Conservation (phyloP, 2,329 filamentous ascomycete genomes). For the Aureobasidium lini region DNA sequence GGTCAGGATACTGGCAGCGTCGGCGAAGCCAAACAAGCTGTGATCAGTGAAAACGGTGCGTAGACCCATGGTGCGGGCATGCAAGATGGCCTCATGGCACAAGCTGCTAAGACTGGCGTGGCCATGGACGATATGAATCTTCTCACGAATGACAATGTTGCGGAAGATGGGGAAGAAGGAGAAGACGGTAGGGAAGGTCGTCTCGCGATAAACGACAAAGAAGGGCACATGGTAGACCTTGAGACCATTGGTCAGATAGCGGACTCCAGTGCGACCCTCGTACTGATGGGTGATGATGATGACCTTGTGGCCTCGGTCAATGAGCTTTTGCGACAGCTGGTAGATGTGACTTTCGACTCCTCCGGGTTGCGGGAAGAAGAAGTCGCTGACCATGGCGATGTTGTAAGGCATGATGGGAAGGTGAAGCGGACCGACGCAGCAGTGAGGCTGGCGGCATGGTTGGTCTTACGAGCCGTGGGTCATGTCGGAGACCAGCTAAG, state of each 20-base stretch:
- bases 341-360: conserved; percentile 98
- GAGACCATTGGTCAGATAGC: conserved; percentile 93
- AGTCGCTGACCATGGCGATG: conserved; percentile 93
- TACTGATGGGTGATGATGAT: conserved; percentile 97
- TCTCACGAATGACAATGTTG: conserved; percentile 89
- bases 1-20: conserved; percentile 88
- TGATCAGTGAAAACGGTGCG: conserved; percentile 97
- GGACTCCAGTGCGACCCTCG: conserved; percentile 79
- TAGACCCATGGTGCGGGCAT: conserved; percentile 91
- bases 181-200: conserved; percentile 94
- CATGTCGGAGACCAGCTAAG: not conserved
- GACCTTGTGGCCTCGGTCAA: conserved; percentile 96
- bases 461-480: not conserved
- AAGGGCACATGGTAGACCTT: conserved; percentile 99
- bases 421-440: not conserved
- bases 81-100: conserved; percentile 89
- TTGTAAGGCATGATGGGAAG: conserved; percentile 54
- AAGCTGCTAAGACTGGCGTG: conserved; percentile 89
- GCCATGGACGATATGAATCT: conserved; percentile 96
- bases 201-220: conserved; percentile 86
- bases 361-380: conserved; percentile 95
- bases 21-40: conserved; percentile 93
- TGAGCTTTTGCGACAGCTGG: conserved; percentile 90
- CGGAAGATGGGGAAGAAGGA: conserved; percentile 98
- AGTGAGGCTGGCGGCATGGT: not conserved